These are phyloP conservation scores for Exophiala xenobiotica DNA, from an alignment of 2,329 filamentous ascomycete species.

Conservation along the genomic window DNA sequence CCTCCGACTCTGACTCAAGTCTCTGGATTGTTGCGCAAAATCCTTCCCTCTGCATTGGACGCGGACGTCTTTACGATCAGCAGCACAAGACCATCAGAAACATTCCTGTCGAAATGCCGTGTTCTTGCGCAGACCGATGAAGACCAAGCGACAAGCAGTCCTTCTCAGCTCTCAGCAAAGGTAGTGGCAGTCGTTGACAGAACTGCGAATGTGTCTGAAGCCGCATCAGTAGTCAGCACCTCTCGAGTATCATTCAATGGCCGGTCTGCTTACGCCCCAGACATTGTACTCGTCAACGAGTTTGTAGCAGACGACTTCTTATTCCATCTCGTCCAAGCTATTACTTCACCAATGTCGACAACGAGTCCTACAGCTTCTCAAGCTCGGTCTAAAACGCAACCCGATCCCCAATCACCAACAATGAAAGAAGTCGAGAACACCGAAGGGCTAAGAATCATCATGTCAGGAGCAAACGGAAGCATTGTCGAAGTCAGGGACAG, in stretches of 20 bases:
- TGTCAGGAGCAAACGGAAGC: slow-evolving; percentile 35
- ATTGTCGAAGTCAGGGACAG: slow-evolving; percentile 35
- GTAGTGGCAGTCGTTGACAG: slow-evolving; percentile 61
- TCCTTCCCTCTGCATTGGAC: slow-evolving; percentile 46
- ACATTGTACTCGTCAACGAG: slow-evolving; percentile 65
- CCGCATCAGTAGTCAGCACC: slow-evolving; percentile 54
- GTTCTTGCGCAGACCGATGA: slow-evolving; percentile 35
- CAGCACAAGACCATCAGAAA: slow-evolving; percentile 33
- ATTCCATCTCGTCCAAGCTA: slow-evolving; percentile 7
- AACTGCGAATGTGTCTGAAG: slow-evolving; percentile 54
- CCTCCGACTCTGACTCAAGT: slow-evolving; percentile 11
- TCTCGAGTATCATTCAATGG: slow-evolving; percentile 58
- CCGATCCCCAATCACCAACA: neutral
- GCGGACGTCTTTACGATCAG: slow-evolving; percentile 50
- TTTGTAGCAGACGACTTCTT: slow-evolving; percentile 42
- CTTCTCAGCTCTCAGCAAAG: slow-evolving; percentile 30
- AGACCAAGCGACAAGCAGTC: slow-evolving; percentile 35
- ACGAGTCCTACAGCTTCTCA: neutral
- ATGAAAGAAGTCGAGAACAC: slow-evolving; percentile 7
- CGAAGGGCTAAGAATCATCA: slow-evolving; percentile 22
- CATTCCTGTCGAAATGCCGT: slow-evolving; percentile 33
- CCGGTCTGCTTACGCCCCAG: slow-evolving; percentile 60
- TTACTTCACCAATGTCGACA: slow-evolving; percentile 1
- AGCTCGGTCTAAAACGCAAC: neutral
- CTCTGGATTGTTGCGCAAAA: slow-evolving; percentile 22